A percentile compares a stretch with the other conserved stretches of the same genome.
These are phyloP conservation scores for Beauveria varroae DNA, from an alignment of 2,329 filamentous ascomycete genomes.

Conservation along the genomic window DNA sequence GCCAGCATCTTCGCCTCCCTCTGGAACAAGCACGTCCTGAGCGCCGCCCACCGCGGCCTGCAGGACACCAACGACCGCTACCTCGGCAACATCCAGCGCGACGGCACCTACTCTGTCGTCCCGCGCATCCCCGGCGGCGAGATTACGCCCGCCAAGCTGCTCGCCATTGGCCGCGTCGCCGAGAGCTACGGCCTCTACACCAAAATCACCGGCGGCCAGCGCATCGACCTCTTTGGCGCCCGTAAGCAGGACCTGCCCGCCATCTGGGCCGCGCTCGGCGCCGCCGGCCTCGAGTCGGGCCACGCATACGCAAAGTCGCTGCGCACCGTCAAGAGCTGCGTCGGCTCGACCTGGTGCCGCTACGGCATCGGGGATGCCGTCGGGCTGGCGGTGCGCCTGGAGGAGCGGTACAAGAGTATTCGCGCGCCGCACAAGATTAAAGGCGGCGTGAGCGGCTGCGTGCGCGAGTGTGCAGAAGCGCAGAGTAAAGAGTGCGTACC, in stretches of 20 bases:
- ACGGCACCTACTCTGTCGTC: constrained; percentile 84
- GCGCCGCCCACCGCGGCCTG: constrained; percentile 60
- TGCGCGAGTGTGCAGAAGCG: constrained; percentile 87
- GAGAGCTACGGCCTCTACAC: constrained; percentile 80
- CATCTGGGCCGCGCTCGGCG: constrained; percentile 75
- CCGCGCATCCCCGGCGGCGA: constrained; percentile 78
- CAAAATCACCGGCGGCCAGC: constrained; percentile 87
- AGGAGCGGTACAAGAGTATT: constrained; percentile 88
- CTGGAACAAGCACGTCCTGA: constrained; percentile 79
- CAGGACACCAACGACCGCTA: constrained; percentile 90
- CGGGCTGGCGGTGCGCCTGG: constrained; percentile 78
- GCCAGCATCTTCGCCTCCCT: constrained; percentile 74
- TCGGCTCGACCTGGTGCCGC: constrained; percentile 85
- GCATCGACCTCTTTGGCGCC: constrained; percentile 89
- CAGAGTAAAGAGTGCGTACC: constrained; percentile 74
- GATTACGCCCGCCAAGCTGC: constrained; percentile 79
- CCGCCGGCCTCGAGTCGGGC: constrained; percentile 82
- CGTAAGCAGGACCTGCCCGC: constrained; percentile 75
- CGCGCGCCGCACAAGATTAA: constrained; percentile 88
- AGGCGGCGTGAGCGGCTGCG: constrained; percentile 81
- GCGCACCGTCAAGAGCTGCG: constrained; percentile 84
- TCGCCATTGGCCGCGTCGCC: constrained; percentile 75
- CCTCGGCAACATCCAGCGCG: constrained; percentile 82
- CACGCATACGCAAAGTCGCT: constrained; percentile 88
- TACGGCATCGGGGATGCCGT: constrained; percentile 87